Evolutionary conservation across 2,329 filamentous ascomycete species (phyloP).

Genomic region (Byssochlamys sp.): DNA sequence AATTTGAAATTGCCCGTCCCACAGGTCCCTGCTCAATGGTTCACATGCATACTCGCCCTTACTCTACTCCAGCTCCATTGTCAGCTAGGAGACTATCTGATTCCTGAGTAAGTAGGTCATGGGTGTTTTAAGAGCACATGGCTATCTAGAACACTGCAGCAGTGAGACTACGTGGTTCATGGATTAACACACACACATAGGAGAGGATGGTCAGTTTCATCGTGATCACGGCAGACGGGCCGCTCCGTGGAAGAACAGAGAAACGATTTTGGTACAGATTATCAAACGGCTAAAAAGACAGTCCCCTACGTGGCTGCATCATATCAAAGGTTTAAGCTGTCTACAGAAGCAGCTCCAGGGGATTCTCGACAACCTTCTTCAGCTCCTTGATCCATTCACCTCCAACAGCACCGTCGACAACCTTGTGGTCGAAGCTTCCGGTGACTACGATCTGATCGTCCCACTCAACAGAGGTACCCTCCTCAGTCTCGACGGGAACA

Average conservation of each 20-base stretch:
- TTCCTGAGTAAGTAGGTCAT: not conserved
- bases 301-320: slow-evolving; percentile 7
- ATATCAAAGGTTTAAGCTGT: slow-evolving; percentile 4
- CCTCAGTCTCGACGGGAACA: slow-evolving; percentile 72
- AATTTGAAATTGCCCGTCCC: not conserved
- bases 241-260: slow-evolving; percentile 9
- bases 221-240: not conserved
- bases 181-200: not conserved
- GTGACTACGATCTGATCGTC: slow-evolving; percentile 96
- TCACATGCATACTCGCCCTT: not conserved
- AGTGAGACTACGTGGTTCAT: not conserved
- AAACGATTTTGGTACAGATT: slow-evolving; percentile 30
- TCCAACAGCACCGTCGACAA: slow-evolving; percentile 90
- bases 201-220: not conserved
- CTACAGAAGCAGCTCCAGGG: slow-evolving; percentile 85
- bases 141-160: not conserved
- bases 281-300: slow-evolving; percentile 14
- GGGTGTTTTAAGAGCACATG: not conserved
- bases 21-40: not conserved
- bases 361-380: slow-evolving; percentile 97
- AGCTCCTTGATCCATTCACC: slow-evolving; percentile 93
- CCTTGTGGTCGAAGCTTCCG: slow-evolving; percentile 96
- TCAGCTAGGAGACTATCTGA: not conserved
- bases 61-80: not conserved
- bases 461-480: slow-evolving; percentile 73